phyloP scores from a whole-genome alignment of 2,329 filamentous ascomycete species.

The Seiridium cupressi region DNA sequence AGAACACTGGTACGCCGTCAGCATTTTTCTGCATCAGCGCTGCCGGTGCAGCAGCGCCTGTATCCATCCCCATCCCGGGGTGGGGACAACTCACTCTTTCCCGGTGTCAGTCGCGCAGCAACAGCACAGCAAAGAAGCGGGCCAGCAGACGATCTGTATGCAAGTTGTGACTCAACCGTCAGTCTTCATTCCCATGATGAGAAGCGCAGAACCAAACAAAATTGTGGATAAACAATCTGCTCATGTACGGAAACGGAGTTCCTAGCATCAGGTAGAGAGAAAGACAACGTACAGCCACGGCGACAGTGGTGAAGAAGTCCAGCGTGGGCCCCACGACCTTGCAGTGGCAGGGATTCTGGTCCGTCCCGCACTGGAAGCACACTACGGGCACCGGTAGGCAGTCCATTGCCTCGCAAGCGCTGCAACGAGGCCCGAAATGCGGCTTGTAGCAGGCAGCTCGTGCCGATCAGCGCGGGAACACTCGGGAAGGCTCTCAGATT shows the following conservation, averaged over 20 bases:
- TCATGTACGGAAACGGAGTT: neutral
- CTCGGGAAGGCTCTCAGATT: neutral
- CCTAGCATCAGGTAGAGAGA: neutral
- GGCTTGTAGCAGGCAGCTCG: neutral
- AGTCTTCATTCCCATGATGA: neutral
- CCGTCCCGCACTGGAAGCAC: conserved; percentile 15
- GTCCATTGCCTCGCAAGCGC: neutral
- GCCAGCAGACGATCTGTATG: conserved; percentile 13
- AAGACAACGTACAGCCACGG: conserved; percentile 7
- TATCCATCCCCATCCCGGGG: neutral
- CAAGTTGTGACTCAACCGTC: neutral
- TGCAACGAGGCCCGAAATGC: neutral
- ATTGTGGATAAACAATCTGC: neutral
- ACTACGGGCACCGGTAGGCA: conserved; percentile 8
- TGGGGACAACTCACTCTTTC: conserved; percentile 9
- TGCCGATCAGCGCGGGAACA: neutral
- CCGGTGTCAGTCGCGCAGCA: conserved; percentile 12
- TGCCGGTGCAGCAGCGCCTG: neutral
- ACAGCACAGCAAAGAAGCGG: conserved; percentile 12
- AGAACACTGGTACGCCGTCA: conserved; percentile 7
- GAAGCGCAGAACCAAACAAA: neutral
- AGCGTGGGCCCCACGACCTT: conserved; percentile 14
- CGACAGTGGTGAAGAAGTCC: conserved; percentile 12
- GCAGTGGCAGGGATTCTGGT: conserved; percentile 13
- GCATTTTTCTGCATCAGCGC: neutral